Percentiles rank a stretch among this genome's conserved stretches.
These are phyloP conservation scores for Candida glucosophila DNA, from an alignment of 1,139 yeast species.

Conservation along the genomic window DNA sequence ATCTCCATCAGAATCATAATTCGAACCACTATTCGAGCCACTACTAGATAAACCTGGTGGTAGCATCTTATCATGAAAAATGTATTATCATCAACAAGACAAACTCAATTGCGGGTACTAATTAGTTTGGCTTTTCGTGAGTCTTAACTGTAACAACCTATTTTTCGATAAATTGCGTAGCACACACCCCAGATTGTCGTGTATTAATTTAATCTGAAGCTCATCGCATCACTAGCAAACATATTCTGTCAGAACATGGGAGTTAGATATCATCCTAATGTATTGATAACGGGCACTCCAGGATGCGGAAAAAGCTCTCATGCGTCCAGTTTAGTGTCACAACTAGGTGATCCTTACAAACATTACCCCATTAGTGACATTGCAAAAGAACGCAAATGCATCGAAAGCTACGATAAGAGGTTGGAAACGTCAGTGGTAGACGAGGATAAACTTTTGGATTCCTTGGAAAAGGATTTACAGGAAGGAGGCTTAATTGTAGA, in stretches of 20 bases:
- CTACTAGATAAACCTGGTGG: conserved; percentile 24
- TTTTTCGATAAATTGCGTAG: too few relatives aligned
- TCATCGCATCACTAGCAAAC: too few relatives aligned
- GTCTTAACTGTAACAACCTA: too few relatives aligned
- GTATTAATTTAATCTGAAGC: too few relatives aligned
- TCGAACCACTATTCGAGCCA: not conserved
- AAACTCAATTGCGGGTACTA: too few relatives aligned
- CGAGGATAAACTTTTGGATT: conserved; percentile 80
- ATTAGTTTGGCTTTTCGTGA: too few relatives aligned
- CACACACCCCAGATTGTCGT: too few relatives aligned
- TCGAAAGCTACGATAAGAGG: conserved; percentile 78
- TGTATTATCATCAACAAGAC: too few relatives aligned
- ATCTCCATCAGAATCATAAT: too few relatives aligned
- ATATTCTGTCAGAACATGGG: too few relatives aligned
- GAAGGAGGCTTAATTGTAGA: conserved; percentile 84
- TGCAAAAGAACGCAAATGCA: conserved; percentile 70
- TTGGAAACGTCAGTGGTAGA: conserved; percentile 86
- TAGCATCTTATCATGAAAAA: too few relatives aligned
- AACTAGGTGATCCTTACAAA: conserved; percentile 34
- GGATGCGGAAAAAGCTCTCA: conserved; percentile 96
- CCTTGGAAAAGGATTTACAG: conserved; percentile 67
- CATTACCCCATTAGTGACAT: conserved; percentile 71
- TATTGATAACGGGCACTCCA: conserved; percentile 92
- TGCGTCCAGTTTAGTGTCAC: conserved; percentile 51
- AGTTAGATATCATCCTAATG: conserved; percentile 57